Percentiles rank a stretch among this genome's conserved stretches.
Conservation (phyloP, 73 alveolate species). For the Paramecium pentaurelia region DNA sequence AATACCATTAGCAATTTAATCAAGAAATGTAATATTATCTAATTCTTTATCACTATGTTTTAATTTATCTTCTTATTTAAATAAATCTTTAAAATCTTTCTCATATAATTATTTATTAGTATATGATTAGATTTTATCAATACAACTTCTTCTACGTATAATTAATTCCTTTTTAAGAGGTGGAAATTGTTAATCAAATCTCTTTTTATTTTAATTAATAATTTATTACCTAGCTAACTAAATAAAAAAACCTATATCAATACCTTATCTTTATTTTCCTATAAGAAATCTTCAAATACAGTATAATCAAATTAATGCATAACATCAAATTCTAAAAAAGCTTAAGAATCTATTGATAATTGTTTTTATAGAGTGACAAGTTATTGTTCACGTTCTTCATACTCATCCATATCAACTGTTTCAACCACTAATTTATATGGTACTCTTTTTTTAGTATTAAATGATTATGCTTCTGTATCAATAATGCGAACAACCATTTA, state of each 20-base stretch:
- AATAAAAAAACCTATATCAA: not conserved
- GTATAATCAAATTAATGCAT: constrained; percentile 3
- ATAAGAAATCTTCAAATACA: not conserved
- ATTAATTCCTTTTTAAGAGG: not conserved
- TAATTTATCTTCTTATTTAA: not conserved
- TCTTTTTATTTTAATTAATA: not conserved
- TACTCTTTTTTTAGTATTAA: constrained; percentile 89
- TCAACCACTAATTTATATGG: constrained; percentile 80
- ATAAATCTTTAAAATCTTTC: not conserved
- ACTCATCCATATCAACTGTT: constrained; percentile 40
- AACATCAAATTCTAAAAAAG: not conserved
- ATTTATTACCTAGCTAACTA: constrained; percentile 16
- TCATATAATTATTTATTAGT: not conserved
- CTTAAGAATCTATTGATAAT: not conserved
- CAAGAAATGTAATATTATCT: not conserved
- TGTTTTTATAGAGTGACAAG: not conserved
- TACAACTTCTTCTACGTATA: not conserved
- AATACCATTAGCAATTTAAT: not conserved
- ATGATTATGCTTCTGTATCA: constrained; percentile 36
- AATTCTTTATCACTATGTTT: not conserved
- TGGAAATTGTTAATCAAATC: not conserved
- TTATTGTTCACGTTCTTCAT: not conserved
- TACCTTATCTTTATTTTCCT: not conserved
- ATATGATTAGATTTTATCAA: not conserved
- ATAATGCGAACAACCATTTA: constrained; percentile 19